Percentiles rank a stretch among this genome's conserved stretches.
These are phyloP conservation scores for Erythrophleum ivorense DNA, from an alignment of 331 rosid species.

Conservation along the genomic window DNA sequence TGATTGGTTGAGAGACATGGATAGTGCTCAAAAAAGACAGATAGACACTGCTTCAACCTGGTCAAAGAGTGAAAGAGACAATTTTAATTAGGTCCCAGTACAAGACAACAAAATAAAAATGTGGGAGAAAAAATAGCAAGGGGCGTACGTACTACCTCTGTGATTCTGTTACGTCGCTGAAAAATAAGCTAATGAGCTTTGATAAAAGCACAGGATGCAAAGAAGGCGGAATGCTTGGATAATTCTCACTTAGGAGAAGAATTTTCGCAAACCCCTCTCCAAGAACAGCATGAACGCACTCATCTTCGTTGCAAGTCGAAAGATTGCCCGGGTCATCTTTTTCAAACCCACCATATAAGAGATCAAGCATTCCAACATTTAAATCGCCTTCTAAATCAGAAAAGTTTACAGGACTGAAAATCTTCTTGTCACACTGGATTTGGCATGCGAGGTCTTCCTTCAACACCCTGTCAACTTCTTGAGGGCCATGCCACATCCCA, in stretches of 20 bases:
- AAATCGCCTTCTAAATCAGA: constrained; percentile 59
- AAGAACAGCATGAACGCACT: constrained; percentile 72
- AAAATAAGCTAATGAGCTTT: constrained; percentile 74
- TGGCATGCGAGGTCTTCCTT: constrained; percentile 46
- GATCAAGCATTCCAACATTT: constrained; percentile 62
- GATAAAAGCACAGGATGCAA: constrained; percentile 74
- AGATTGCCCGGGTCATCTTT: constrained; percentile 61
- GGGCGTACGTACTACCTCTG: constrained; percentile 59
- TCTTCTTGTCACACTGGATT: constrained; percentile 46
- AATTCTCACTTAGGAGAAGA: constrained; percentile 84
- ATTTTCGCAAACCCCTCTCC: constrained; percentile 97
- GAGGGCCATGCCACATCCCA: constrained; percentile 90
- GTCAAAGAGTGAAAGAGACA: constrained; percentile 9
- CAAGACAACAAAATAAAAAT: not conserved
- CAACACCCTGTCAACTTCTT: constrained; percentile 71
- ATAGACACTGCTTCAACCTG: constrained; percentile 92
- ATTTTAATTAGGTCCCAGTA: constrained; percentile 23
- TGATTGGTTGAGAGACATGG: constrained; percentile 78
- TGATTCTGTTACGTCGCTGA: constrained; percentile 61
- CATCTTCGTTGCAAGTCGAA: constrained; percentile 64
- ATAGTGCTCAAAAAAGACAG: constrained; percentile 92
- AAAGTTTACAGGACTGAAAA: constrained; percentile 60
- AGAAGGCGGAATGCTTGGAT: constrained; percentile 68
- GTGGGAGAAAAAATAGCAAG: not conserved
- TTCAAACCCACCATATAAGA: constrained; percentile 72